Base-by-base conservation (phyloP, 1,284 basidiomycete species). In the Phylloboletellus chloephorus region DNA sequence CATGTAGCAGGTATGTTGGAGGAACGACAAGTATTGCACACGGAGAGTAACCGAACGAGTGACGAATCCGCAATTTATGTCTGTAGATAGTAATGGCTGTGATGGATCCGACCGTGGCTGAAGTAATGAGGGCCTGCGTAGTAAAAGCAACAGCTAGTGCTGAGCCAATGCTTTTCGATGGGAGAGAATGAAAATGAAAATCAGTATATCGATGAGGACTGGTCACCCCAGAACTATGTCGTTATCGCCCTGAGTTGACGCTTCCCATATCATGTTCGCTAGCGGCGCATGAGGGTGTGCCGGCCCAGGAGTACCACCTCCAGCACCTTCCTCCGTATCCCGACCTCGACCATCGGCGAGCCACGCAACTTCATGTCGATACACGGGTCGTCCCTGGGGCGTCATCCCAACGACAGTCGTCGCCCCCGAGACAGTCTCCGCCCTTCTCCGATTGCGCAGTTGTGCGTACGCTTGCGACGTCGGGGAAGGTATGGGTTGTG, bases 351-450 rank as follows among this genome's bases (percentile, higher is more conserved):
- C 46, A 26, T 56, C 58, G 15, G 52, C 42, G 8, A 58, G 50
- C 56, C 56, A 58, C 1, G 52, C 16, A 16, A 58, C 53, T 25
- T 58, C 56, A 15, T 60, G 56, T 4, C 57, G 58, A 42, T 58
- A 61, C 21, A 61, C 52, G 1, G 50, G 50, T 20, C 56, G 52
- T 4, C 58, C 58, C 10, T 60, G 57, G 2, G 52, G 56, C 2
- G 58, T 59, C 57, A 57, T 47, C 31, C 49, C 59, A 25, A 58
- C 37, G 7, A 56, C 56, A 7, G 51, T 52, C 46, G 65, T 61
- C 23, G 62, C 64, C 3, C 63, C 66, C 1, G 63, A 66, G 28
- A 65, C 64, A 11, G 66, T 65, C 48, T 65, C 64, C n/a, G 64
- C 65, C 22, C 63, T 52, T 31, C 64, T 58, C 33, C 66, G 60